Evolutionary conservation across 352 stramenopile genomes (phyloP).

Genomic region (Lagenidium giganteum): DNA sequence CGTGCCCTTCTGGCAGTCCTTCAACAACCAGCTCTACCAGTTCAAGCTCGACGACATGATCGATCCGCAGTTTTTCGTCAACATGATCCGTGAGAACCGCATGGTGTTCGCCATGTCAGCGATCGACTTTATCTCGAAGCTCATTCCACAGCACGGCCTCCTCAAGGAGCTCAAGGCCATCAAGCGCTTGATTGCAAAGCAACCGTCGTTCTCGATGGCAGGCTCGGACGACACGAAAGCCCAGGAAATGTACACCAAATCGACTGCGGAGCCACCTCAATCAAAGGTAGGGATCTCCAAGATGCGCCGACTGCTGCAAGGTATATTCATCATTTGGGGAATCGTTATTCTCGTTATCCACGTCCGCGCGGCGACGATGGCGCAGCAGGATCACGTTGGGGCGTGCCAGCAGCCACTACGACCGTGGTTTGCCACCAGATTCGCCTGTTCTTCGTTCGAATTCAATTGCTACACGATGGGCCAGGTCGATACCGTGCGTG

Average conservation of each 20-base stretch:
- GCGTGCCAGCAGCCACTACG: constrained; percentile 19
- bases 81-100: constrained; percentile 39
- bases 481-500: too few species aligned
- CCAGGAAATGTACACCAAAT: too few species aligned
- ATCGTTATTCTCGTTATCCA: constrained; percentile 7
- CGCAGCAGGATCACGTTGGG: constrained; percentile 4
- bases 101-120: constrained; percentile 26
- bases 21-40: constrained; percentile 20
- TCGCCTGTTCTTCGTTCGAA: constrained; percentile 16
- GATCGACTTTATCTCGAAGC: constrained; percentile 19
- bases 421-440: constrained; percentile 14
- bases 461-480: constrained; percentile 13
- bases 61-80: constrained; percentile 29
- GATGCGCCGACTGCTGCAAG: too few species aligned
- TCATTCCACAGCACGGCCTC: constrained; percentile 26
- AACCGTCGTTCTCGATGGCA: too few species aligned
- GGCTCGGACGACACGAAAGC: too few species aligned
- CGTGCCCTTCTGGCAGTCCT: constrained; percentile 3
- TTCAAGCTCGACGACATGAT: constrained; percentile 33
- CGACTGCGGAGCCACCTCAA: too few species aligned
- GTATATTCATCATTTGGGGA: too few species aligned
- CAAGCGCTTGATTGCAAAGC: constrained; percentile 13
- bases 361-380: constrained; percentile 7
- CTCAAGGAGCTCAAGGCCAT: constrained; percentile 13
- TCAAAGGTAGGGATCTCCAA: too few species aligned